phyloP scores from a whole-genome alignment of 1,284 basidiomycete genomes.

The Porogramme epimiltina region DNA sequence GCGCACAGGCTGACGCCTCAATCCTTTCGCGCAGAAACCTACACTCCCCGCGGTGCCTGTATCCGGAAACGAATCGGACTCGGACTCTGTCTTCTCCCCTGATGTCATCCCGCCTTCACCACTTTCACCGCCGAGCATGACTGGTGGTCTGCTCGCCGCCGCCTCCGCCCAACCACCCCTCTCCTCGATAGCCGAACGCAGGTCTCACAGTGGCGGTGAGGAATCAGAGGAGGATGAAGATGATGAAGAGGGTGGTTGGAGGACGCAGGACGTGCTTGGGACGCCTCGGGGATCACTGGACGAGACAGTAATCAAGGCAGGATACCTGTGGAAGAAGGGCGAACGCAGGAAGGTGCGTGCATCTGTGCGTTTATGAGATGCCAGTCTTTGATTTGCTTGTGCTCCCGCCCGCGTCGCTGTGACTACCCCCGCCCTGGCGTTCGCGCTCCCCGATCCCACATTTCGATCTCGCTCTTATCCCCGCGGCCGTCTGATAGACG shows the following conservation, averaged over 20 bases:
- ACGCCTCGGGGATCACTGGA: slow-evolving; percentile 47
- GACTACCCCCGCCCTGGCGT: background rate
- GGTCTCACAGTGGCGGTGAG: slow-evolving; percentile 71
- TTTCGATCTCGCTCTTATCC: slow-evolving; percentile 14
- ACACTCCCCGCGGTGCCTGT: slow-evolving; percentile 42
- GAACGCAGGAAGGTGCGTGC: slow-evolving; percentile 88
- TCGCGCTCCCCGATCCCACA: slow-evolving; percentile 12
- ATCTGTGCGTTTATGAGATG: slow-evolving; percentile 6
- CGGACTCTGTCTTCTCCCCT: slow-evolving; percentile 69
- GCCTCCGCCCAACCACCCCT: slow-evolving; percentile 50
- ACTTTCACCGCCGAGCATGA: slow-evolving; percentile 19
- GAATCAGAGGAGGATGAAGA: slow-evolving; percentile 69
- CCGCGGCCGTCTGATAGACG: slow-evolving; percentile 51
- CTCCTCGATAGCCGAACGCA: slow-evolving; percentile 74
- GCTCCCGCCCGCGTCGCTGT: slow-evolving; percentile 7
- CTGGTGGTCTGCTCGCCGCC: slow-evolving; percentile 19
- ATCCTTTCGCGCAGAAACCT: slow-evolving; percentile 23
- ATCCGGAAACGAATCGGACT: slow-evolving; percentile 86
- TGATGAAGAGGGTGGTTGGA: slow-evolving; percentile 64
- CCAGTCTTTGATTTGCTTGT: slow-evolving; percentile 9
- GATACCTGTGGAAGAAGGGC: slow-evolving; percentile 85
- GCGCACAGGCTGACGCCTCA: slow-evolving; percentile 6
- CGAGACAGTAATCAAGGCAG: slow-evolving; percentile 85
- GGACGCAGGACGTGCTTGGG: slow-evolving; percentile 40
- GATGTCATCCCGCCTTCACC: slow-evolving; percentile 47